These are phyloP conservation scores for Heliamphora exappendiculata DNA, from an alignment of 148 eudicot genomes.

Conservation along the genomic window DNA sequence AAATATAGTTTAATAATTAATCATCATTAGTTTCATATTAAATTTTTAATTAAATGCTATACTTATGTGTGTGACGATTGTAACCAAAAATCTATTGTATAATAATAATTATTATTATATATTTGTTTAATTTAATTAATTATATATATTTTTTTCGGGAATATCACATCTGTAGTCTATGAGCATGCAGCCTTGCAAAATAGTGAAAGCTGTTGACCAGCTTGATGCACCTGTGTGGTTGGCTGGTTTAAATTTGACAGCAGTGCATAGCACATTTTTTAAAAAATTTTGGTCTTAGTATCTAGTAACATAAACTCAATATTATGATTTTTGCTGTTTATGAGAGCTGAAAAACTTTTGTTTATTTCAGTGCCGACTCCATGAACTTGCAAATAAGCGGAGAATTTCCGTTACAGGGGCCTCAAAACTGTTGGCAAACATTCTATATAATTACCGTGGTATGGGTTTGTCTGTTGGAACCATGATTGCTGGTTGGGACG, in stretches of 20 bases:
- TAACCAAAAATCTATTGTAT: too few relatives aligned
- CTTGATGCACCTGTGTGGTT: background rate
- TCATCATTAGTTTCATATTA: too few relatives aligned
- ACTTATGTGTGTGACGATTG: too few relatives aligned
- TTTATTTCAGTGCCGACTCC: slow-evolving; percentile 70
- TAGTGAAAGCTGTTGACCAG: too few relatives aligned
- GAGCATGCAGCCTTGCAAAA: background rate
- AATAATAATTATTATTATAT: too few relatives aligned
- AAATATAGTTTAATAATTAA: too few relatives aligned
- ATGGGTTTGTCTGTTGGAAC: slow-evolving; percentile 99
- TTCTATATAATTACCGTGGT: slow-evolving; percentile 82
- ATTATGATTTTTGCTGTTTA: background rate
- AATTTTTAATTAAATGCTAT: too few relatives aligned
- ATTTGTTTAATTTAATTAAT: too few relatives aligned
- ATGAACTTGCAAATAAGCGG: slow-evolving; percentile 92
- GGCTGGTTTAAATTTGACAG: background rate
- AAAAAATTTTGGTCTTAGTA: background rate
- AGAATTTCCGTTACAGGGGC: slow-evolving; percentile 98
- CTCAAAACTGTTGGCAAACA: slow-evolving; percentile 90
- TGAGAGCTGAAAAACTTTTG: slow-evolving; percentile 5
- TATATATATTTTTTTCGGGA: too few relatives aligned
- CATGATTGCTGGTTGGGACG: slow-evolving; percentile 99
- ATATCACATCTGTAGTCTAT: background rate
- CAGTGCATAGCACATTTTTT: background rate
- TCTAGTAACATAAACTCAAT: background rate